phyloP scores from a whole-genome alignment of 768 basidiomycete species.

The Gymnopilus dilepis region DNA sequence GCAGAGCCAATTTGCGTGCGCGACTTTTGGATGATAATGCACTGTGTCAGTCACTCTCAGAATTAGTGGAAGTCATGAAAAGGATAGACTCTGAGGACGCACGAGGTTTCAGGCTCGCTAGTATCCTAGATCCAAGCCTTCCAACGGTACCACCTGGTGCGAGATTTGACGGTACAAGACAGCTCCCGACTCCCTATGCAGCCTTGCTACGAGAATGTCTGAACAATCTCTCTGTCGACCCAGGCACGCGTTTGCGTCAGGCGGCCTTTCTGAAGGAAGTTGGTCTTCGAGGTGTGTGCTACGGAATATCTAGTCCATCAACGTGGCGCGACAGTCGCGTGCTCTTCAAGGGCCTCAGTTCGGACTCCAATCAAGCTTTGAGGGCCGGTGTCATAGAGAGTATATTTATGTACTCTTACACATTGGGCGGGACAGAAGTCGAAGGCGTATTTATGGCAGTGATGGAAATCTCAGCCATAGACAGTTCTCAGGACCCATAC shows the following conservation, averaged over 20 bases:
- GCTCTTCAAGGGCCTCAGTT: slow-evolving; percentile 3
- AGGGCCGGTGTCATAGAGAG: slow-evolving; percentile 4
- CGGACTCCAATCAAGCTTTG: too few species aligned
- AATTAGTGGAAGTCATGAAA: slow-evolving; percentile 12
- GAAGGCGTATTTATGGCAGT: not conserved
- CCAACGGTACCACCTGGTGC: not conserved
- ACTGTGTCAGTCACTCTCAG: not conserved
- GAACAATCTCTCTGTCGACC: not conserved
- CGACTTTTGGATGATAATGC: slow-evolving; percentile 11
- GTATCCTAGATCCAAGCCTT: slow-evolving; percentile 16
- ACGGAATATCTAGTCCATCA: slow-evolving; percentile 9
- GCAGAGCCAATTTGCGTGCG: slow-evolving; percentile 17
- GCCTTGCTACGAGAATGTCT: slow-evolving; percentile 7
- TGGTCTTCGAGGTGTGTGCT: slow-evolving; percentile 11
- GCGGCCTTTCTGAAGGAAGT: slow-evolving; percentile 13
- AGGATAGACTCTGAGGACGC: slow-evolving; percentile 14
- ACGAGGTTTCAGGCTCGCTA: slow-evolving; percentile 17
- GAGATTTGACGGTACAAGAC: not conserved
- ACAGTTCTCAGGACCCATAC: not conserved
- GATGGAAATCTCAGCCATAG: not conserved
- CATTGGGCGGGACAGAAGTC: not conserved
- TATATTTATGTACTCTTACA: slow-evolving; percentile 13
- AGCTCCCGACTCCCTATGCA: not conserved
- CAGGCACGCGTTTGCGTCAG: not conserved
- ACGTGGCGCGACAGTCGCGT: slow-evolving; percentile 11